Evolutionary conservation across 2,329 filamentous ascomycete genomes (phyloP).

Genomic region (Calonectria pseudoreteaudii): DNA sequence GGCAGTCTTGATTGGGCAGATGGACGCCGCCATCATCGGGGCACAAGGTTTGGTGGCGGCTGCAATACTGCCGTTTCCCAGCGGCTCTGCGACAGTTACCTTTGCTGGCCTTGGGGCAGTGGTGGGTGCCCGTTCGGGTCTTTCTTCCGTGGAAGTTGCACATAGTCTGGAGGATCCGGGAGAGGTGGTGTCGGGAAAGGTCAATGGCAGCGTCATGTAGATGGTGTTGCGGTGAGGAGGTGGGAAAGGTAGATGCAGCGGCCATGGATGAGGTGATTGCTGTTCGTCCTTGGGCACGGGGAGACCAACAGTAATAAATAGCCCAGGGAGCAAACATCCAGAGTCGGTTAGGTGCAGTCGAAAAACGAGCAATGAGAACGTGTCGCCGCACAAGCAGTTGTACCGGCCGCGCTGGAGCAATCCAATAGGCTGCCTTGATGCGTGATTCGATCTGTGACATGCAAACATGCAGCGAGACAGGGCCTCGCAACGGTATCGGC

Average conservation of each 20-base stretch:
- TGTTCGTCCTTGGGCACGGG: background rate
- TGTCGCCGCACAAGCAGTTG: background rate
- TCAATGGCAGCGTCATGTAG: background rate
- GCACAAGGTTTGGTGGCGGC: background rate
- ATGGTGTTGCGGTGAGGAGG: background rate
- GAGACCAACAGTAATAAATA: background rate
- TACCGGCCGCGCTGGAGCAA: background rate
- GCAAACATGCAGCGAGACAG: constrained; percentile 1
- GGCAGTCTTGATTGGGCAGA: background rate
- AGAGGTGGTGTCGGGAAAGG: background rate
- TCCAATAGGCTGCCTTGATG: background rate
- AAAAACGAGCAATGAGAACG: background rate
- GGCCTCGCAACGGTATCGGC: background rate
- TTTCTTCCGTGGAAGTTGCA: constrained; percentile 3
- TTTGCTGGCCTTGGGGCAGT: constrained; percentile 12
- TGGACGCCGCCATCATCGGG: background rate
- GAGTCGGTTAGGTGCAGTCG: background rate
- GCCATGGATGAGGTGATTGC: no score
- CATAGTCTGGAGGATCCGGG: background rate
- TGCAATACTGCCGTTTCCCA: constrained; percentile 6
- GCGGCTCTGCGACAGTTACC: constrained; percentile 6
- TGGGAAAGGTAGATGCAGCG: no score
- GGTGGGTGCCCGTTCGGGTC: background rate
- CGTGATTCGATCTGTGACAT: background rate
- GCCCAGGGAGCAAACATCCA: background rate